Conservation (phyloP, 1,139 yeast species). For the Hyphopichia wangnamkhiaoensis region DNA sequence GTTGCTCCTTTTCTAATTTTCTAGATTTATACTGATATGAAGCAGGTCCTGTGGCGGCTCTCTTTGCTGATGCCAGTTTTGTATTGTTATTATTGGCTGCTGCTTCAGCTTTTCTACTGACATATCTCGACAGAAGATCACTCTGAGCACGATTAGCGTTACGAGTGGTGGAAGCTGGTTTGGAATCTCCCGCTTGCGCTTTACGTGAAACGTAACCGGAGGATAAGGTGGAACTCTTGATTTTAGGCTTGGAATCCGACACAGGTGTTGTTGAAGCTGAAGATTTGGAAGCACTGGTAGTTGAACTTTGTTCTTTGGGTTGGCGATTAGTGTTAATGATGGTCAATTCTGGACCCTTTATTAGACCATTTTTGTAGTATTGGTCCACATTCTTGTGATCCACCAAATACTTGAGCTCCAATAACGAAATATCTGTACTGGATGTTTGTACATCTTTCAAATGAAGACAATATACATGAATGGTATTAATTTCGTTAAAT, state of each 20-base stretch:
- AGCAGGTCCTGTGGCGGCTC: constrained; percentile 13
- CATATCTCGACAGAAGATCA: constrained; percentile 15
- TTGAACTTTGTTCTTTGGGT: background rate
- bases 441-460: constrained; percentile 18
- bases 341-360: constrained; percentile 33
- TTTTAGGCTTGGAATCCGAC: constrained; percentile 1
- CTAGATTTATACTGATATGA: constrained; percentile 42
- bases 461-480: constrained; percentile 35
- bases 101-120: constrained; percentile 23
- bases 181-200: constrained; percentile 2
- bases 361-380: constrained; percentile 33
- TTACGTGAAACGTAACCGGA: constrained; percentile 13
- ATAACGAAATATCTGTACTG: constrained; percentile 28
- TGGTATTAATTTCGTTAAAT: constrained; percentile 23
- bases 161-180: constrained; percentile 7
- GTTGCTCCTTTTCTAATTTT: constrained; percentile 29
- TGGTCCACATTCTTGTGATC: constrained; percentile 17
- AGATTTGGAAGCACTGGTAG: background rate
- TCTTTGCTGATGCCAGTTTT: constrained; percentile 9
- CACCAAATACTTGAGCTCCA: constrained; percentile 26
- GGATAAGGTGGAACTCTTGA: constrained; percentile 7
- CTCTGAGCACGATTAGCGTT: constrained; percentile 4
- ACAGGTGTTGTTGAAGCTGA: background rate
- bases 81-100: constrained; percentile 6
- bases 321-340: constrained; percentile 6